Conservation (phyloP, 1,284 basidiomycete species). For the Blastosporella zonata region DNA sequence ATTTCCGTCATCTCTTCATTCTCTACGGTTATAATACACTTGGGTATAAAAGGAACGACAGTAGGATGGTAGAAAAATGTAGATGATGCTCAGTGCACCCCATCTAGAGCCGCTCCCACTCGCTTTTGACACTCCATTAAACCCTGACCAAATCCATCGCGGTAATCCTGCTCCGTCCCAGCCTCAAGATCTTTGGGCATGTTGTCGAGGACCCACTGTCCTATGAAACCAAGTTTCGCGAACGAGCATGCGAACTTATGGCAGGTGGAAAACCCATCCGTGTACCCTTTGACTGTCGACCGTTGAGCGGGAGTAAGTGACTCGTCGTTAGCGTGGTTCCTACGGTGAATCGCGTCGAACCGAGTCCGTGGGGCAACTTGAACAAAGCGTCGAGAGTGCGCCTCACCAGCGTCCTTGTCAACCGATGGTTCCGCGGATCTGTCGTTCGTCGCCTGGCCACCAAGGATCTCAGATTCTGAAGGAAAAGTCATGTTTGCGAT, state of each 20-base stretch:
- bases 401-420: not conserved
- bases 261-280: slow-evolving; percentile 61
- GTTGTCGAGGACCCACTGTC: slow-evolving; percentile 58
- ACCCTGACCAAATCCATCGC: slow-evolving; percentile 44
- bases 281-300: slow-evolving; percentile 49
- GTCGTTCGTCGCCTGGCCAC: not conserved
- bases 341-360: slow-evolving; percentile 13
- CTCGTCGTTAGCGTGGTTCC: slow-evolving; percentile 3
- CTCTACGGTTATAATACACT: not conserved
- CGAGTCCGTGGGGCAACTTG: no score
- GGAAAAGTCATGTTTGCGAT: slow-evolving; percentile 13
- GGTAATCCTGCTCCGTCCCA: slow-evolving; percentile 44
- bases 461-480: slow-evolving; percentile 14
- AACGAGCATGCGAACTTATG: slow-evolving; percentile 54
- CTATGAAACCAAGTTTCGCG: slow-evolving; percentile 63
- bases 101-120: slow-evolving; percentile 12
- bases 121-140: slow-evolving; percentile 37
- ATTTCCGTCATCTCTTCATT: slow-evolving; percentile 2
- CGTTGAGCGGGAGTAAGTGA: slow-evolving; percentile 21
- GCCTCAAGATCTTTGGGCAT: slow-evolving; percentile 34
- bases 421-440: not conserved
- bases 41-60: slow-evolving; percentile 2
- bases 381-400: no score
- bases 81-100: slow-evolving; percentile 1
- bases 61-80: slow-evolving; percentile 6